phyloP scores from a whole-genome alignment of 805 yeast genomes.

The Teunomyces funiuensis region DNA sequence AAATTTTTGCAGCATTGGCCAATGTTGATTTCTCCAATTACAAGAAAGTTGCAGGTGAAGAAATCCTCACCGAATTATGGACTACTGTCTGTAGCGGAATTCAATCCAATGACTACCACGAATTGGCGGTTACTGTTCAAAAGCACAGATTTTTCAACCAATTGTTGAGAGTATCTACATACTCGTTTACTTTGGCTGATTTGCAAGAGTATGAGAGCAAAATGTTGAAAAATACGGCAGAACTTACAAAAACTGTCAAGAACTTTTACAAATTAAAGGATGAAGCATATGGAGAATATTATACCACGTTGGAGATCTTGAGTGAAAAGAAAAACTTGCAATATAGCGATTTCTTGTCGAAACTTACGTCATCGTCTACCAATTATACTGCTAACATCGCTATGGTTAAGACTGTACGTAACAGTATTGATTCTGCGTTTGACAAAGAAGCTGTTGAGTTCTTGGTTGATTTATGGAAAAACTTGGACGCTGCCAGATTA shows the following conservation, averaged over 20 bases:
- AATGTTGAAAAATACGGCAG: constrained; percentile 20
- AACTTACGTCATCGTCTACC: constrained; percentile 19
- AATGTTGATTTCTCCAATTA: constrained; percentile 17
- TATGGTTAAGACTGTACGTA: constrained; percentile 19
- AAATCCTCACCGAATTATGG: constrained; percentile 19
- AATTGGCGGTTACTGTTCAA: constrained; percentile 16
- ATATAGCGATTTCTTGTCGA: constrained; percentile 1
- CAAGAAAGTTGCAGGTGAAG: constrained; percentile 6
- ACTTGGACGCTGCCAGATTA: constrained; percentile 56
- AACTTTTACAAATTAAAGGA: constrained; percentile 47
- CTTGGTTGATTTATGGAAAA: constrained; percentile 54
- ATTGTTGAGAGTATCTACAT: constrained; percentile 14
- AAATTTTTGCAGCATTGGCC: constrained; percentile 21
- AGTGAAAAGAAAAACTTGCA: constrained; percentile 1
- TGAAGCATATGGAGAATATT: constrained; percentile 33
- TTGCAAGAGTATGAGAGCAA: constrained; percentile 19
- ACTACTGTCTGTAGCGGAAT: constrained; percentile 14
- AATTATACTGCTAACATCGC: constrained; percentile 26
- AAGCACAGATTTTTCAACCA: constrained; percentile 32
- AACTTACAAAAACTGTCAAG: constrained; percentile 21
- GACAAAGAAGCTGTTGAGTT: constrained; percentile 28
- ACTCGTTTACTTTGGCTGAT: constrained; percentile 1
- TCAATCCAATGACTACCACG: constrained; percentile 20
- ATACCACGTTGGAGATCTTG: constrained; percentile 11
- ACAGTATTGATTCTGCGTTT: constrained; percentile 3